Percentiles rank a stretch among this genome's conserved stretches.
Conservation (phyloP, 306 rosid species). For the Datisca glomerata region DNA sequence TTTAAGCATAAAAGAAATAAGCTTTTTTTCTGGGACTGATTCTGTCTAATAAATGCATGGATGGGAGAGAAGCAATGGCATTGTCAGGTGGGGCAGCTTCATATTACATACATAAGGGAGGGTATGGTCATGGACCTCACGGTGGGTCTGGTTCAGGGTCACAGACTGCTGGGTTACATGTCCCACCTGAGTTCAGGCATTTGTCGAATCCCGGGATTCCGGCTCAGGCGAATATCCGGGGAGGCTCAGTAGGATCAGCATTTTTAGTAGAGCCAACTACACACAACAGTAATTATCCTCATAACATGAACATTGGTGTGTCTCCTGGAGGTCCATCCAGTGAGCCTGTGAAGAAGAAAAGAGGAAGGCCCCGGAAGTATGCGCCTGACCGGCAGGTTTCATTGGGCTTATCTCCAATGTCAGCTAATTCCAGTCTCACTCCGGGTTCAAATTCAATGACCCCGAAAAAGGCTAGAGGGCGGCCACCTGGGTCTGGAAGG, state of each 20-base stretch:
- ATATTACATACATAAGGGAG: slow-evolving; percentile 76
- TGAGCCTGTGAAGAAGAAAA: slow-evolving; percentile 65
- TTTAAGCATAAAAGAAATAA: too few relatives aligned
- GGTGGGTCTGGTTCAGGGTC: slow-evolving; percentile 46
- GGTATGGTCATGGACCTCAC: too few relatives aligned
- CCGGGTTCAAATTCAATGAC: slow-evolving; percentile 35
- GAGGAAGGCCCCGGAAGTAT: slow-evolving; percentile 97
- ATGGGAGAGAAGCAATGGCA: slow-evolving; percentile 95
- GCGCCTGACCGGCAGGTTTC: slow-evolving; percentile 67
- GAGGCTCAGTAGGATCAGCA: slow-evolving; percentile 41
- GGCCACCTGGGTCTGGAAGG: slow-evolving; percentile 90
- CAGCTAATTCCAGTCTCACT: slow-evolving; percentile 32
- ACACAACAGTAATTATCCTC: slow-evolving; percentile 34
- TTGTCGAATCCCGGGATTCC: slow-evolving; percentile 42
- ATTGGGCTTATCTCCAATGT: slow-evolving; percentile 57
- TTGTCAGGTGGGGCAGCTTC: slow-evolving; percentile 76
- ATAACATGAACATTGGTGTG: slow-evolving; percentile 35
- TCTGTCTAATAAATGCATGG: slow-evolving; percentile 85
- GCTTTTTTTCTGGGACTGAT: slow-evolving; percentile 8
- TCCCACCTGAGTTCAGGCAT: slow-evolving; percentile 56
- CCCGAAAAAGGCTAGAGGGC: slow-evolving; percentile 53
- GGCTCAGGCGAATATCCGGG: slow-evolving; percentile 45
- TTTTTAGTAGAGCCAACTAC: slow-evolving; percentile 43
- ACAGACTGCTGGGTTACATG: slow-evolving; percentile 43
- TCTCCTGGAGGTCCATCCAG: slow-evolving; percentile 35